A percentile compares a stretch with the other conserved stretches of the same genome.
These are phyloP conservation scores for Podospora pseudoanserina DNA, from an alignment of 495 filamentous ascomycete species.

Conservation along the genomic window DNA sequence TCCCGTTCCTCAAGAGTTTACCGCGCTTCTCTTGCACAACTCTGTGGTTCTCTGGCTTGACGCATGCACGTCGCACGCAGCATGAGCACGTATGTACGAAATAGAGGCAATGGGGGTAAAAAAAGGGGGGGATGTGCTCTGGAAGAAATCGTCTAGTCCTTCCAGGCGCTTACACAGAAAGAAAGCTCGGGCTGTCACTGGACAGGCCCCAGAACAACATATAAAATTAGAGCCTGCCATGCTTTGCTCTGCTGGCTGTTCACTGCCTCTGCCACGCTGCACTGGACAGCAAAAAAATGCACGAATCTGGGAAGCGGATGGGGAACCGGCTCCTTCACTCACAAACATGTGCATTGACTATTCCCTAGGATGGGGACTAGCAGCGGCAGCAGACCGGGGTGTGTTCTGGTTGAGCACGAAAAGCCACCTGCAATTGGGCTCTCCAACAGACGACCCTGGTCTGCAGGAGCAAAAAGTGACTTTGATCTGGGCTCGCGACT, in stretches of 20 bases:
- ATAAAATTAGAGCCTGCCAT: constrained; percentile 34
- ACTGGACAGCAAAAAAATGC: constrained; percentile 5
- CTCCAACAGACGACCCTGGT: constrained; percentile 16
- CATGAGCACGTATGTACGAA: constrained; percentile 17
- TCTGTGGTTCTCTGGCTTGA: constrained; percentile 6
- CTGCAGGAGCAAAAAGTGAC: constrained; percentile 31
- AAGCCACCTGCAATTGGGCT: constrained; percentile 17
- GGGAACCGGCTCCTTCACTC: constrained; percentile 13
- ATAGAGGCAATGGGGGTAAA: constrained; percentile 8
- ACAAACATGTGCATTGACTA: constrained; percentile 32
- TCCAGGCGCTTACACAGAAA: constrained; percentile 32
- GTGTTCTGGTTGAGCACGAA: constrained; percentile 22
- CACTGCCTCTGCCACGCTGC: constrained; percentile 12
- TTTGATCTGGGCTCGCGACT: constrained; percentile 29
- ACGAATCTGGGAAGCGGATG: constrained; percentile 11
- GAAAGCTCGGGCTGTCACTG: constrained; percentile 32
- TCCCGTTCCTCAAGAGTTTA: not conserved
- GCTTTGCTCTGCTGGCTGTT: constrained; percentile 9
- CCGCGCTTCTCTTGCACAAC: constrained; percentile 9
- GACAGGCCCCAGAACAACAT: constrained; percentile 25
- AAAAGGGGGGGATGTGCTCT: constrained; percentile 27
- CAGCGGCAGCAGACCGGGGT: constrained; percentile 19
- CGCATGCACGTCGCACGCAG: constrained; percentile 3
- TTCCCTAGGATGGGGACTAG: constrained; percentile 21
- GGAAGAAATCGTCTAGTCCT: constrained; percentile 29